A percentile compares a stretch with the other conserved stretches of the same genome.
Conservation (phyloP, 2,329 filamentous ascomycete genomes). For the Ceratocystis albifundus region DNA sequence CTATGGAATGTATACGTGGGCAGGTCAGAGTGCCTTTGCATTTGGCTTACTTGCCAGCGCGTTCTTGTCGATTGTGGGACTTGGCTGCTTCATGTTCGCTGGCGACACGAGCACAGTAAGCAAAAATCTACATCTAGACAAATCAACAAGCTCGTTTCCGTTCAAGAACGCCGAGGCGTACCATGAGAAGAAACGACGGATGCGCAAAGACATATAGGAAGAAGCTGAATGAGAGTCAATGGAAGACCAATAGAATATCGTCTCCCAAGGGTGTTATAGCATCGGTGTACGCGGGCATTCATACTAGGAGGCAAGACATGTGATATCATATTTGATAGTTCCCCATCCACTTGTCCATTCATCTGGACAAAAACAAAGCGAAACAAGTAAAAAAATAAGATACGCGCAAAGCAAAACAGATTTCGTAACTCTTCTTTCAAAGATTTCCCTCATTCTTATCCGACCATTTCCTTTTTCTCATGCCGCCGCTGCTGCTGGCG, state of each 20-base stretch:
- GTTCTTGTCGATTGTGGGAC: slow-evolving; percentile 45
- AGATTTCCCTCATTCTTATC: background rate
- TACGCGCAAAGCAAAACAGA: too few species aligned
- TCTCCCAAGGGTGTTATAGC: background rate
- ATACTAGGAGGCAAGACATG: background rate
- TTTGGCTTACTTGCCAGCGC: slow-evolving; percentile 49
- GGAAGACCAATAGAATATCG: too few species aligned
- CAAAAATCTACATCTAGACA: slow-evolving; percentile 32
- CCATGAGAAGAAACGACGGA: slow-evolving; percentile 32
- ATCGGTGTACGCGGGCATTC: too few species aligned
- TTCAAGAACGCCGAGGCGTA: slow-evolving; percentile 33
- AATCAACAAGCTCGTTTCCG: slow-evolving; percentile 33
- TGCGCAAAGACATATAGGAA: slow-evolving; percentile 25
- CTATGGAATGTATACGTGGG: slow-evolving; percentile 54
- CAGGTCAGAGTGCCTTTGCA: slow-evolving; percentile 46
- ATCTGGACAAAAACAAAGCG: too few species aligned
- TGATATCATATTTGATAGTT: too few species aligned
- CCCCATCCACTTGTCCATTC: too few species aligned
- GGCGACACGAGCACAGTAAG: slow-evolving; percentile 32
- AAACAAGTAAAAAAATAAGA: too few species aligned
- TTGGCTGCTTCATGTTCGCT: slow-evolving; percentile 32
- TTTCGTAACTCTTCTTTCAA: background rate
- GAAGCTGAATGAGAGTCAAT: background rate
- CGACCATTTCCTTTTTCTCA: background rate
- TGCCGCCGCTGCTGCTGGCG: background rate